Evolutionary conservation across 495 filamentous ascomycete genomes (phyloP), one percentile per base, ranked within the genome.

Genomic region (Penicillium fimorum): DNA sequence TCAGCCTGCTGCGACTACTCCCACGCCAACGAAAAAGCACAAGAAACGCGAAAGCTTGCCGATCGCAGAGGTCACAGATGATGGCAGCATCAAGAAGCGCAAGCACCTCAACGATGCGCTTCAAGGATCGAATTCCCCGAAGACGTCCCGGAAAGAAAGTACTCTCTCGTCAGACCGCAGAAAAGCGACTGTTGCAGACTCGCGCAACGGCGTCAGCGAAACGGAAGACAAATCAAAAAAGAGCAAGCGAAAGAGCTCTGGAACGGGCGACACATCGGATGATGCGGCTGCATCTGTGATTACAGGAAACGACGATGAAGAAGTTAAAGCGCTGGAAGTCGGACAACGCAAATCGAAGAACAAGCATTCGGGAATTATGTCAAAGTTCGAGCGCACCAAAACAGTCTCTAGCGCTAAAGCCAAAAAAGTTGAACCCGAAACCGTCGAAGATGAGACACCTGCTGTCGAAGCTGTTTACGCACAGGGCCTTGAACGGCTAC

Each of bases 401-500:
- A 63, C 60, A 1, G 68, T 63, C 42, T 64, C 70, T n/a, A 66
- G 65, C 40, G 57, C 62, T n/a, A 70, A 69, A 58, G 35, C 44
- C 38, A 63, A 67, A 43, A 64, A 57, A 30, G 4, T 46, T 1
- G 61, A 64, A 22, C 25, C 50, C 15, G 66, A 74, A 43, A 59
- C 69, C 0, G 60, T 64, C 5, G 67, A 64, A n/a, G 55, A 56
- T 13, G 60, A 57, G 32, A 62, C 46, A 45, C 52, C 10, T 48
- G 61, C 47, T 12, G 60, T 66, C 4, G 72, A 77, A 38, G 68
- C 74, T 20, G 66, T 75, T 13, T 78, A 82, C 46, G 79, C 86
- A 10, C 81, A 92, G 52, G 87, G 84, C 7, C 78, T 96, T 3
- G 84, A 85, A 55, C 90, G 89, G 13, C 67, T 96, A 12, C 91